Evolutionary conservation across 345 rosid genomes (phyloP).

Genomic region (Arabidopsis suecica): DNA sequence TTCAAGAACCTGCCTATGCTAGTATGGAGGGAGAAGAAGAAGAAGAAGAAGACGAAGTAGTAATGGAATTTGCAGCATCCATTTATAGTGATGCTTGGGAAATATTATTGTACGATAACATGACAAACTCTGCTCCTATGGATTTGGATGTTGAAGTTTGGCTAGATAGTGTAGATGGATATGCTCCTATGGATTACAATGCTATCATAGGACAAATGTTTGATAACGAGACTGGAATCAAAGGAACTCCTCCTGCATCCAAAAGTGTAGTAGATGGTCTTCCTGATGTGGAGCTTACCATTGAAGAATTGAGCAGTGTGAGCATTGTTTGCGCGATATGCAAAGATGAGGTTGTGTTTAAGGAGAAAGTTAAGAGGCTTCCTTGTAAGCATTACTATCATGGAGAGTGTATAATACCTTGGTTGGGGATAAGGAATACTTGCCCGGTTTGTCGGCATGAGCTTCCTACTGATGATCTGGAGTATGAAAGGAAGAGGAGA

Average conservation of each 20-base stretch:
- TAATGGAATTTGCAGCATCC: no score
- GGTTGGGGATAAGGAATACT: conserved; percentile 88
- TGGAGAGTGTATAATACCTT: conserved; percentile 80
- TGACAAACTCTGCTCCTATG: not conserved
- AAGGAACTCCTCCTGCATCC: conserved; percentile 73
- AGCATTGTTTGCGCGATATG: conserved; percentile 75
- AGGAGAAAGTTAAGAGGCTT: conserved; percentile 70
- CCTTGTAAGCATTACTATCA: conserved; percentile 87
- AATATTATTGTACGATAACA: no score
- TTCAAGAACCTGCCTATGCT: conserved; percentile 1
- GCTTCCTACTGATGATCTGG: conserved; percentile 82
- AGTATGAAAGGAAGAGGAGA: conserved; percentile 64
- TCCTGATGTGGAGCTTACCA: conserved; percentile 54
- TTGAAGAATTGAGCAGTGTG: conserved; percentile 55
- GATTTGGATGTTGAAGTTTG: conserved; percentile 7
- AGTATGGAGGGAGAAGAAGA: no score
- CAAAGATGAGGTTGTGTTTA: conserved; percentile 68
- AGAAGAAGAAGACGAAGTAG: no score
- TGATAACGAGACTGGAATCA: conserved; percentile 28
- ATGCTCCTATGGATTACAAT: not conserved
- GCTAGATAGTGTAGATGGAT: conserved; percentile 18
- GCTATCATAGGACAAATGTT: conserved; percentile 27
- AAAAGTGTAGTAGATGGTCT: conserved; percentile 65
- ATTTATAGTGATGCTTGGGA: no score
- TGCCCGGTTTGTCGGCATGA: conserved; percentile 93